Conservation (phyloP, 805 yeast species). For the Yarrowia sp. region DNA sequence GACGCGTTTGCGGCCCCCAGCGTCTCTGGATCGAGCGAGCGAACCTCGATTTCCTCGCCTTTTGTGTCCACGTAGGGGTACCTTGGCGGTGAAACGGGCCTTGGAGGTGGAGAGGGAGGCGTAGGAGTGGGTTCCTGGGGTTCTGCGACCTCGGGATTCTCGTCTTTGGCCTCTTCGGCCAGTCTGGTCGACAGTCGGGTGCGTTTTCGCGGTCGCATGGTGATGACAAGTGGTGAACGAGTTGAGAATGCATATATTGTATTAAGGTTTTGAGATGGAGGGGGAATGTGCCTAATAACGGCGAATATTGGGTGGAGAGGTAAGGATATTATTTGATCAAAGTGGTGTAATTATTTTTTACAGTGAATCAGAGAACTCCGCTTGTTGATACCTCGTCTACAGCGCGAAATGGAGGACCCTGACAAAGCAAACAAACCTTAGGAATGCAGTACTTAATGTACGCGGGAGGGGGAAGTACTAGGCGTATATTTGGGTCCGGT, state of each 20-base stretch:
- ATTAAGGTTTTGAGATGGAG: background rate
- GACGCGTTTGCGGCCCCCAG: slow-evolving; percentile 19
- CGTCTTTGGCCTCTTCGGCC: slow-evolving; percentile 20
- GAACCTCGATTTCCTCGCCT: slow-evolving; percentile 21
- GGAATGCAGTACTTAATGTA: too few species aligned
- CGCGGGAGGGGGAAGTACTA: too few species aligned
- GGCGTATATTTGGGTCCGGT: too few species aligned
- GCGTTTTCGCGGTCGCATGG: slow-evolving; percentile 15
- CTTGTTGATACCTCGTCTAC: too few species aligned
- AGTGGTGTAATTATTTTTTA: too few species aligned
- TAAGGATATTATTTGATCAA: too few species aligned
- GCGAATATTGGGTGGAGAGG: too few species aligned
- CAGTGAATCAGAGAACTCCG: too few species aligned
- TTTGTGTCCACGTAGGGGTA: slow-evolving; percentile 19
- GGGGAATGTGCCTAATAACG: too few species aligned
- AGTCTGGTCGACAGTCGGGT: slow-evolving; percentile 10
- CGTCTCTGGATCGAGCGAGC: slow-evolving; percentile 1
- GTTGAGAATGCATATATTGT: background rate
- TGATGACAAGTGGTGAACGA: background rate
- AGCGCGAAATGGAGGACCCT: too few species aligned
- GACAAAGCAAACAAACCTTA: too few species aligned
- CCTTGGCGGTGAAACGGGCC: slow-evolving; percentile 3
- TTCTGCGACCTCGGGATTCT: background rate
- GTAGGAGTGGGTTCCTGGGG: slow-evolving; percentile 21
- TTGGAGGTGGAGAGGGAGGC: slow-evolving; percentile 7